Evolutionary conservation across 768 basidiomycete species (phyloP).

Genomic region (Scleroderma citrinum): DNA sequence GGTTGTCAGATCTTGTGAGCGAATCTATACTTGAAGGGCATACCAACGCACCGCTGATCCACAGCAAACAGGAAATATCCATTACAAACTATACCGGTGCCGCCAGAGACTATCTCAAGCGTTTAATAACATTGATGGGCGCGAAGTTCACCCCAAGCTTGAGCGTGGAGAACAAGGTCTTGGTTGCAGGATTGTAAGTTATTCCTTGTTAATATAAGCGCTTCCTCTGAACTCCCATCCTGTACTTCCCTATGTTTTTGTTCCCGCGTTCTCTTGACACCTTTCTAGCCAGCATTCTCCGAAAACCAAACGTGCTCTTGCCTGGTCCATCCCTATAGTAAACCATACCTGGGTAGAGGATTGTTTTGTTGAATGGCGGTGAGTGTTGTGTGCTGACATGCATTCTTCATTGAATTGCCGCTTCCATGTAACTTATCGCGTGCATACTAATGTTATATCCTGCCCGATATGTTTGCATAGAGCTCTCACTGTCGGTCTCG

Average conservation of each 20-base stretch:
- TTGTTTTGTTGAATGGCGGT: constrained; percentile 75
- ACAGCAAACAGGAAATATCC: constrained; percentile 55
- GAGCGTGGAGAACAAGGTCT: constrained; percentile 67
- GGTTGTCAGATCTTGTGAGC: constrained; percentile 58
- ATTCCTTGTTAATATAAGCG: not conserved
- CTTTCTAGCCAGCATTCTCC: constrained; percentile 30
- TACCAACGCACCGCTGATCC: not conserved
- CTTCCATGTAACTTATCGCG: not conserved
- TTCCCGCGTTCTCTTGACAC: constrained; percentile 22
- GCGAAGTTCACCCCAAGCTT: constrained; percentile 80
- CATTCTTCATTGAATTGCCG: not conserved
- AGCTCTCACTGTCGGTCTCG: constrained; percentile 52
- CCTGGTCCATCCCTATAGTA: constrained; percentile 82
- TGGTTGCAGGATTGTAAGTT: constrained; percentile 80
- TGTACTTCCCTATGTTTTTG: no score
- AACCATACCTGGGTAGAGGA: constrained; percentile 93
- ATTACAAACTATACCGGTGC: constrained; percentile 88
- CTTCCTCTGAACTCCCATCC: no score
- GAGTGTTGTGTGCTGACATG: not conserved
- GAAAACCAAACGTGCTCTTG: constrained; percentile 68
- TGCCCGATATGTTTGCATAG: constrained; percentile 7
- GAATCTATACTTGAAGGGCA: not conserved
- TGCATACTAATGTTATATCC: not conserved
- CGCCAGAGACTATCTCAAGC: constrained; percentile 83
- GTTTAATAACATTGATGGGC: constrained; percentile 70